Conservation (phyloP, 345 rosid genomes). For the Durio zibethinus region DNA sequence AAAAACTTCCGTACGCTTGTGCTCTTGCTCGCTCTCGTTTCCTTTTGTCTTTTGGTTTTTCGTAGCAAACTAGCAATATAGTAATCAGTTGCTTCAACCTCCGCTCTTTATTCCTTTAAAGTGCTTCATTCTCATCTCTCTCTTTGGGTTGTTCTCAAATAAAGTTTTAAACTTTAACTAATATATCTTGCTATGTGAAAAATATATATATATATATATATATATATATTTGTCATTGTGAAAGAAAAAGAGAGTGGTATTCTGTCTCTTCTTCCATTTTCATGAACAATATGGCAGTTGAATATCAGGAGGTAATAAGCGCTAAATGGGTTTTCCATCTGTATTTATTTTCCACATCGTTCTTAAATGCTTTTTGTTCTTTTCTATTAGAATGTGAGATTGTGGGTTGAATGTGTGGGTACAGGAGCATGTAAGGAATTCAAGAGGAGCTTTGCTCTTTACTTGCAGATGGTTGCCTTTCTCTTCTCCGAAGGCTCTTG, state of each 20-base stretch:
- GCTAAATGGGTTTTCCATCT: not conserved
- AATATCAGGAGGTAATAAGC: slow-evolving; percentile 47
- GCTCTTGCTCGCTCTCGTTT: not conserved
- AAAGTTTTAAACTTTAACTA: too few relatives aligned
- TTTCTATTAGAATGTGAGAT: not conserved
- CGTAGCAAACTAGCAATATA: too few relatives aligned
- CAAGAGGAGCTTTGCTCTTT: slow-evolving; percentile 70
- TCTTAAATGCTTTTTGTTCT: not conserved
- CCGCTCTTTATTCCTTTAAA: not conserved
- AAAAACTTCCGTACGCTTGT: not conserved
- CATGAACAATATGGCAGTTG: slow-evolving; percentile 29
- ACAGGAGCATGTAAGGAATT: slow-evolving; percentile 65
- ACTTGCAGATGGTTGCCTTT: slow-evolving; percentile 86
- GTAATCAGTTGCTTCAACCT: not conserved
- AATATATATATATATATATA: too few relatives aligned
- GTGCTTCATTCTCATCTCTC: not conserved
- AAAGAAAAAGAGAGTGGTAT: not conserved
- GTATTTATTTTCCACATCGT: not conserved
- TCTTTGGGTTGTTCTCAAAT: not conserved
- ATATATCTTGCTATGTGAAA: not conserved
- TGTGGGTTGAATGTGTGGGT: not conserved
- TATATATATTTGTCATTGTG: not conserved
- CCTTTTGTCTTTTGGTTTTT: not conserved
- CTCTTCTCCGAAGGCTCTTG: slow-evolving; percentile 72
- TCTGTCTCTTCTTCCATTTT: not conserved